Evolutionary conservation across 257 asterid genomes (phyloP), one percentile per base, ranked within the genome.

Genomic region (Eucommia ulmoides): DNA sequence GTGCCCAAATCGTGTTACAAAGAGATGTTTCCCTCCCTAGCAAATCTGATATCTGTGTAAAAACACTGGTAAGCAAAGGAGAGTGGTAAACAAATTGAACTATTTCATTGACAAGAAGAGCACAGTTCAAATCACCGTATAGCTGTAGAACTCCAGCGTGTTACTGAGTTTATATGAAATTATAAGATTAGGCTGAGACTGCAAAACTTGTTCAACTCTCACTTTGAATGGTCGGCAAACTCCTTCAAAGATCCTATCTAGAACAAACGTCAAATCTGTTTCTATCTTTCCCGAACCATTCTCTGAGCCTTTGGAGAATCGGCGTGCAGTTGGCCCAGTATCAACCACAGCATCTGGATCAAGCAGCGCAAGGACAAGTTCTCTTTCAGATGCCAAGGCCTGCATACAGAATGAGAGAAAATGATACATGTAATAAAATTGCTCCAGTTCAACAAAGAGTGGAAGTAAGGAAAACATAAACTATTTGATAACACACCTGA

Each of bases 381-480:
- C 98, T 74, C 92, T 86, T 78, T 91, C 98, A 73, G 98, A 86
- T 14, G 96, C 96, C 81, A 91, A 68, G 52, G 96, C 98, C 98
- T 89, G 75, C 54, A 51, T 45, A 26, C 51, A 62, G 44, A 63
- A 63, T 58, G 49, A 54, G 69, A 22, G 19, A 7, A 38, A 38
- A 10, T 16, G 9, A 42, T 42, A 42, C 1, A 16, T 0, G 1
- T 4, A 16, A 16, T 16, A 42, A 16, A 1, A 17, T 29, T 29
- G 38, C 38, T 29, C 38, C 38, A 6, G 12, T 29, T 12, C 38
- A 6, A 29, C 38, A 29, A 29, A 29, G 12, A 29, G 6, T 29
- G 38, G 19, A 16, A 10, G 9, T 18, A 2, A 42, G 20, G n/a
- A 42, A 42, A 18, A 16, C 20, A 19, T 4, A 42, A 42, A 42